Evolutionary conservation across 2,329 filamentous ascomycete species (phyloP), one percentile per base, ranked within the genome.

Genomic region (Fusarium humuli): DNA sequence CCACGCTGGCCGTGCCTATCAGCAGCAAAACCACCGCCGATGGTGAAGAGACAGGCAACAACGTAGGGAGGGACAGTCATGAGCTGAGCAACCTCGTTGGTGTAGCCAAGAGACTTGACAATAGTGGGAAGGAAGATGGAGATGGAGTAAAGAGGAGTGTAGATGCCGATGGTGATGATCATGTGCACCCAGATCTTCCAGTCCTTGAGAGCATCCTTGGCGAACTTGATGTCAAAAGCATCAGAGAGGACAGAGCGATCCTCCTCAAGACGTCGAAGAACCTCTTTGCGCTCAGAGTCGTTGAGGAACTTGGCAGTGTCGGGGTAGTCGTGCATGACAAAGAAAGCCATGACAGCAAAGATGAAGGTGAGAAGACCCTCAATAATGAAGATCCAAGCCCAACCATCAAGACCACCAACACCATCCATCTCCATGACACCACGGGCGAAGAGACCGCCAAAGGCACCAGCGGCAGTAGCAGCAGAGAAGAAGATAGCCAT

Each of bases 321-420:
- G 7, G 89, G 88, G 73, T 88, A 91, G 76, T 91, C 89, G 65
- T 87, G 80, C 74, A 91, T 87, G 47, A 82, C 79, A 76, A 83
- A 87, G 72, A 83, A 84, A 41, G 83, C 83, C 42, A 75, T 72
- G 40, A 84, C 66, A 42, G 85, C 77, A 44, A 86, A 80, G 32
- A 83, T 3, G 7, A 87, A 76, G 8, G 85, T 87, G 23, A 83
- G 72, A 22, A 86, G 62, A 30, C 87, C 86, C 77, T 92, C 90
- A 6, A 93, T 81, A 62, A 94, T 91, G 77, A 95, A 95, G 54
- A 95, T 94, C 92, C 91, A 94, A 3, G 87, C 84, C 92, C 92
- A 95, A 2, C 91, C 91, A 52, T 79, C 77, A 14, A 87, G 85
- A 27, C 79, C 78, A 5, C 87, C 79, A 9, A 81, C 71, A 4